Evolutionary conservation across 2,329 filamentous ascomycete species (phyloP), one percentile per base, ranked within the genome.

Genomic region (Epichloe sylvatica): DNA sequence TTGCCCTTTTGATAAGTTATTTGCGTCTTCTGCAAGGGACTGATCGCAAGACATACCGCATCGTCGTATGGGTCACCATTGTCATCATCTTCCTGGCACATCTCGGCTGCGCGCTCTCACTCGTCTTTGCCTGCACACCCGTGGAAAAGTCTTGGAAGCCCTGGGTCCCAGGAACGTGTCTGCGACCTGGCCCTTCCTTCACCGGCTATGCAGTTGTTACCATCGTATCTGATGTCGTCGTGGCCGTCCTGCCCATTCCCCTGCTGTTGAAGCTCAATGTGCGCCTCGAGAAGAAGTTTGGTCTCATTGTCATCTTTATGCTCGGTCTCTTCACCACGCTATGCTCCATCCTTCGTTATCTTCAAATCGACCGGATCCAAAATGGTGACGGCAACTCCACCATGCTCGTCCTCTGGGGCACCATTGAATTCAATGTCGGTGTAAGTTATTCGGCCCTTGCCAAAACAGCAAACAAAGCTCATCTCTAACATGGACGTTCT

Each of bases 401-500:
- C 4, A 73, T 75, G 70, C 63, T 78, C 11, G 67, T 78, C 1
- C 61, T 78, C 0, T 78, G 75, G 75, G 75, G 75, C 4, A 73
- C 70, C 2, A 73, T 78, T 49, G 75, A 78, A 57, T 74, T 78
- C 59, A 77, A 78, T 53, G 69, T 77, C 33, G 75, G 75, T 11
- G 74, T 77, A 67, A 57, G 72, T 3, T 15, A 8, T 11, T 13
- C 35, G 21, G 19, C 44, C 41, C 39, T 13, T n/a, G 41, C n/a
- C 46, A 49, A 36, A 4, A 17, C 15, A 2, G 23, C 7, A 12
- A 9, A 12, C 4, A 25, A 13, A 6, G 39, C 19, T 9, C 36
- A 15, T 47, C 13, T 41, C n/a, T 34, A 13, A 37, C 43, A 36
- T 17, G 34, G 19, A 34, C 23, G 15, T 3, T 23, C 21, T 8